Conservation (phyloP, 148 eudicot species). For the Drosera capensis region DNA sequence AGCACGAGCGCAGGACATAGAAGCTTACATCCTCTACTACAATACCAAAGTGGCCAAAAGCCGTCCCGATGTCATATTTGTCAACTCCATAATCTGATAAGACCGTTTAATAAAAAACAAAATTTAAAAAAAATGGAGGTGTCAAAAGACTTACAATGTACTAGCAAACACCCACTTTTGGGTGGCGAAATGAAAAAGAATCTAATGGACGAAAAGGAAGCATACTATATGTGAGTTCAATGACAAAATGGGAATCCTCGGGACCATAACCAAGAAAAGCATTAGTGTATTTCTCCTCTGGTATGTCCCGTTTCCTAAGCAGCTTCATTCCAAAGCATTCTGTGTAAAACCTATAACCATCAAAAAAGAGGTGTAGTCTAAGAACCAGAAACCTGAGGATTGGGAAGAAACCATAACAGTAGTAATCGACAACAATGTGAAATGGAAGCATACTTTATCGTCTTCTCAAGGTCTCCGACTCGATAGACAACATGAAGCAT, state of each 20-base stretch:
- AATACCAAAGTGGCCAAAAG: conserved; percentile 42
- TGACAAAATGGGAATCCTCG: conserved; percentile 30
- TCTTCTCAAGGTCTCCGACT: conserved; percentile 28
- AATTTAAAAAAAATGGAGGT: neutral
- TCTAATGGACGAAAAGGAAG: neutral
- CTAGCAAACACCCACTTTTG: no score
- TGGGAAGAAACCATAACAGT: neutral
- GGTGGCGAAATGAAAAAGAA: neutral
- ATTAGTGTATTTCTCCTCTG: conserved; percentile 30
- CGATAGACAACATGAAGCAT: conserved; percentile 35
- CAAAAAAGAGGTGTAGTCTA: neutral
- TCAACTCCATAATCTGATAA: conserved; percentile 35
- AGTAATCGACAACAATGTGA: neutral
- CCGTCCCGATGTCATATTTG: conserved; percentile 35
- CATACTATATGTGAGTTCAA: conserved; percentile 30
- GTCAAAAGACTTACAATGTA: no score
- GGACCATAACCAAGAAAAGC: conserved; percentile 38
- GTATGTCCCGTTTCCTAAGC: conserved; percentile 27
- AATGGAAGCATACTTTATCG: conserved; percentile 13
- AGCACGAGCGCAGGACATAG: neutral
- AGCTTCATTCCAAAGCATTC: conserved; percentile 34
- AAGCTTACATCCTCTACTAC: conserved; percentile 39
- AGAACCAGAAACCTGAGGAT: neutral
- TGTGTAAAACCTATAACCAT: conserved; percentile 26
- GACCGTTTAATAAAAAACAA: neutral